Percentiles rank a stretch among this genome's conserved stretches.
Evolutionary conservation across 768 basidiomycete genomes (phyloP).

Genomic region (Cystobasidium tubakii): DNA sequence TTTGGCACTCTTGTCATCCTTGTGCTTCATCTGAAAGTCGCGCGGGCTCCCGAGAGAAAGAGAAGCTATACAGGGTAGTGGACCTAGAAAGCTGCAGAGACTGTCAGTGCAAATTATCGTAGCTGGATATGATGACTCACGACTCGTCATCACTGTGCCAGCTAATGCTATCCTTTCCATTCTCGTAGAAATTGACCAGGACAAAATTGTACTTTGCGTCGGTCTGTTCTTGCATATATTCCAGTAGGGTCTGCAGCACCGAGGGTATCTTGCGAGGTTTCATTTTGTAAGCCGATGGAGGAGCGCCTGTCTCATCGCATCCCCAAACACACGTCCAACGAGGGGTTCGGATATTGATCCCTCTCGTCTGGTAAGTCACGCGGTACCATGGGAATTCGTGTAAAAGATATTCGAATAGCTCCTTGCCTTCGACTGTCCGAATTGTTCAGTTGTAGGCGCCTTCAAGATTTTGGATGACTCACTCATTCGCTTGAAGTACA

Average conservation of each 20-base stretch:
- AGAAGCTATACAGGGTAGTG: slow-evolving; percentile 49
- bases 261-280: slow-evolving; percentile 48
- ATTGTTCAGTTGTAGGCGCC: not conserved
- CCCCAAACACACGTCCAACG: slow-evolving; percentile 35
- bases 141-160: slow-evolving; percentile 32
- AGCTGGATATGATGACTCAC: not conserved
- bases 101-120: not conserved
- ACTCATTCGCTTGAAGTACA: slow-evolving; percentile 35
- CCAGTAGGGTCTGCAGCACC: slow-evolving; percentile 44
- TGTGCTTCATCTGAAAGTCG: slow-evolving; percentile 48
- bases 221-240: slow-evolving; percentile 46
- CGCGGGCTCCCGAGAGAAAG: slow-evolving; percentile 47
- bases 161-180: slow-evolving; percentile 38
- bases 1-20: slow-evolving; percentile 43
- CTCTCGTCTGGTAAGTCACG: slow-evolving; percentile 27
- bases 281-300: slow-evolving; percentile 44
- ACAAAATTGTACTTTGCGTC: slow-evolving; percentile 49
- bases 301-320: slow-evolving; percentile 30
- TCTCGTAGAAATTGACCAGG: slow-evolving; percentile 49
- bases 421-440: slow-evolving; percentile 6
- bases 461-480: not conserved
- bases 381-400: slow-evolving; percentile 34
- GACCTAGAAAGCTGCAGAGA: slow-evolving; percentile 45
- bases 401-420: slow-evolving; percentile 36
- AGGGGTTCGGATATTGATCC: slow-evolving; percentile 30